Evolutionary conservation across 139 green algal genomes (phyloP).

Genomic region (Haematococcus lacustris): DNA sequence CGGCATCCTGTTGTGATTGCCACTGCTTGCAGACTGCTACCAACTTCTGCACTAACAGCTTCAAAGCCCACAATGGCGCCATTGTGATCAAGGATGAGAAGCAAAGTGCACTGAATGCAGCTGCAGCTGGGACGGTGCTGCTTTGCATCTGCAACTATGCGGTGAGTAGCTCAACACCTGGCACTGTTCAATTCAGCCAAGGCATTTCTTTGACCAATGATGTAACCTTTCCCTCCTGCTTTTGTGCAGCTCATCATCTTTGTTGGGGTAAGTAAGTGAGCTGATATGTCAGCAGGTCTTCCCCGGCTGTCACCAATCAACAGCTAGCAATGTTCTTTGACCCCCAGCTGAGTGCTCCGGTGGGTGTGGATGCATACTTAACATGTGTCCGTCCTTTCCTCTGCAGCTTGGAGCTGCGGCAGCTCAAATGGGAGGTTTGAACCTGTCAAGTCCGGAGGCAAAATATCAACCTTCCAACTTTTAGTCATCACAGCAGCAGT

Average conservation of each 20-base stretch:
- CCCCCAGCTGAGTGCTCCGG: too few relatives aligned
- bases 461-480: too few relatives aligned
- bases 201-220: neutral
- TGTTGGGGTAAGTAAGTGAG: slow-evolving; percentile 3
- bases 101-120: slow-evolving; percentile 12
- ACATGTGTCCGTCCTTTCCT: too few relatives aligned
- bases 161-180: neutral
- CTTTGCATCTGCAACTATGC: slow-evolving; percentile 20
- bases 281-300: too few relatives aligned
- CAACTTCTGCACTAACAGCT: slow-evolving; percentile 14
- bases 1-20: too few relatives aligned
- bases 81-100: slow-evolving; percentile 12
- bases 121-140: slow-evolving; percentile 14
- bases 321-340: too few relatives aligned
- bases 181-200: neutral
- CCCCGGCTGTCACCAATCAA: too few relatives aligned
- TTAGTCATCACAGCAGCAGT: too few relatives aligned
- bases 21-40: slow-evolving; percentile 2
- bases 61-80: slow-evolving; percentile 2
- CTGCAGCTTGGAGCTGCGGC: too few relatives aligned
- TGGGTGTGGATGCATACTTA: too few relatives aligned
- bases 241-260: slow-evolving; percentile 5
- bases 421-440: too few relatives aligned
- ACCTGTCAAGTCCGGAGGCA: too few relatives aligned
- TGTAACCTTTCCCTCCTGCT: neutral